Evolutionary conservation across 2,329 filamentous ascomycete species (phyloP).

Genomic region (Chalara sp.): DNA sequence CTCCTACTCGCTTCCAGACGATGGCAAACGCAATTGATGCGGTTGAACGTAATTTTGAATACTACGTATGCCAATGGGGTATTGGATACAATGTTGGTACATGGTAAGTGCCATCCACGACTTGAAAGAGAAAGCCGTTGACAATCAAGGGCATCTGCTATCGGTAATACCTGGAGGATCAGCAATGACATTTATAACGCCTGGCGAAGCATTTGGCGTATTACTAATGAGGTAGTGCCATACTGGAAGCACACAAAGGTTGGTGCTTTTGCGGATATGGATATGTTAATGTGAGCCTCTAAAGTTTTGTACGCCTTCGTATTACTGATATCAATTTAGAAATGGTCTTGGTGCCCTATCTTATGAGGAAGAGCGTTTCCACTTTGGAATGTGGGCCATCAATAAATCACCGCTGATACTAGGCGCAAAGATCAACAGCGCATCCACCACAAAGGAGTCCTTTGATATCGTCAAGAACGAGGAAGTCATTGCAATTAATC

Average conservation of each 20-base stretch:
- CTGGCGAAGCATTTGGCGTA: constrained; percentile 32
- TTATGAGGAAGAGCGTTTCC: constrained; percentile 30
- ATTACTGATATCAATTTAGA: constrained; percentile 21
- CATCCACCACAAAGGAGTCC: constrained; percentile 9
- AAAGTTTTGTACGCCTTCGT: no score
- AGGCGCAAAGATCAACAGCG: constrained; percentile 17
- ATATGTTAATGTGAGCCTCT: constrained; percentile 28
- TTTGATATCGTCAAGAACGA: constrained; percentile 16
- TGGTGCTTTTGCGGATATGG: constrained; percentile 35
- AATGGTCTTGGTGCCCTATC: constrained; percentile 29
- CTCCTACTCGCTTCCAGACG: constrained; percentile 28
- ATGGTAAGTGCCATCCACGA: no score
- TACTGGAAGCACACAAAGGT: constrained; percentile 30
- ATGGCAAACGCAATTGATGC: constrained; percentile 29
- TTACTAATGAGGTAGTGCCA: constrained; percentile 34
- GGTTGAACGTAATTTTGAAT: constrained; percentile 26
- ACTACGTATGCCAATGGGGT: constrained; percentile 37
- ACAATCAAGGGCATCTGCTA: constrained; percentile 28
- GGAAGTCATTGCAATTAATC: constrained; percentile 21
- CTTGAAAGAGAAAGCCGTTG: no score
- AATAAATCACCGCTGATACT: constrained; percentile 27
- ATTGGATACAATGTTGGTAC: constrained; percentile 30
- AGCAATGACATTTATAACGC: constrained; percentile 26
- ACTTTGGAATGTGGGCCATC: constrained; percentile 36
- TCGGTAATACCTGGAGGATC: constrained; percentile 30